Base-by-base conservation (phyloP, 1,284 basidiomycete species). In the Trichosporon inkin region DNA sequence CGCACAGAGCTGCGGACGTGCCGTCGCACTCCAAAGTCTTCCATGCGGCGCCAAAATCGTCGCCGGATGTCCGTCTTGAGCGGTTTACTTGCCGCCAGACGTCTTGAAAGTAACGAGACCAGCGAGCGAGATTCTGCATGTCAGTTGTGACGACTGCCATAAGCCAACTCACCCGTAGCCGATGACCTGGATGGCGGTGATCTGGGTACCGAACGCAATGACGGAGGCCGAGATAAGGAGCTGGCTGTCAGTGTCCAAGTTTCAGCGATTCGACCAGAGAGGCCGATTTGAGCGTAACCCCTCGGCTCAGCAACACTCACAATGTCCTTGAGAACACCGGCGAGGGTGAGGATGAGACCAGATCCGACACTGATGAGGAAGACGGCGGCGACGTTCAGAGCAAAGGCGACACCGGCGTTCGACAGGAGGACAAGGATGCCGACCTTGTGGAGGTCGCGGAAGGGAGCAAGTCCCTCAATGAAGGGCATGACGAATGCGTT, bases 301-400 rank as follows among this genome's bases (percentile, higher is more conserved):
- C n/a, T n/a, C n/a, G n/a, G n/a, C n/a, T n/a, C n/a, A n/a, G n/a
- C 14, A 19, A 24, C 0, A 73, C 77, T 71, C 60, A 77, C 76
- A 62, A 78, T 77, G 63, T 88, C 88, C 84, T 92, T 92, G 80
- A 97, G 88, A 16, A 99, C 94, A 62, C 95, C 95, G 7, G 94
- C 92, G 13, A 98, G 84, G 4, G 94, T 98, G 66, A 98, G 81
- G 17, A 96, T 86, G 61, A 98, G 82, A 2, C 93, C 92, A 61
- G 87, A 88, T 2, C 88, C 91, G 0, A 86, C 90, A 55, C 92
- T 85, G 53, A 98, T 92, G 63, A 98, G 83, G 82, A 95, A 98
- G 32, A 98, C 94, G 11, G 93, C 92, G 0, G 93, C 90, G 6
- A 94, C 83, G 76, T 98, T 98, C 62, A 98, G 84, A 38, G 88